A percentile compares a stretch with the other conserved stretches of the same genome.
These are phyloP conservation scores for Phytopythium kandeliae DNA, from an alignment of 352 stramenopile genomes.

Conservation along the genomic window DNA sequence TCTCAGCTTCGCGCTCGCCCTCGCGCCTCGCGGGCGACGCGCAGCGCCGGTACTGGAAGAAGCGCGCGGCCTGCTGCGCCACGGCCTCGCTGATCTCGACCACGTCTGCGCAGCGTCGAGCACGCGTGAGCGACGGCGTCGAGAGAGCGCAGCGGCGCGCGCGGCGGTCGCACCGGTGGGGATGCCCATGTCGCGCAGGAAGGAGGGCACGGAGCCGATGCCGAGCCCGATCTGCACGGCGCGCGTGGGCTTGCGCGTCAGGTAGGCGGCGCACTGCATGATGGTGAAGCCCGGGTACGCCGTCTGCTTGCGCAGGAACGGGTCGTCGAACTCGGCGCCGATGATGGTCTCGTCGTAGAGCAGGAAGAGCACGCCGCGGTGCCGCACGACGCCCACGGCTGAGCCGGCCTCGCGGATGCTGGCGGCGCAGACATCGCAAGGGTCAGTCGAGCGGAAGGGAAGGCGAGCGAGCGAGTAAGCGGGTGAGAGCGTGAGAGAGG, in stretches of 20 bases:
- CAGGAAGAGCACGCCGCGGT: constrained; percentile 44
- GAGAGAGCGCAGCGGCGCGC: not conserved
- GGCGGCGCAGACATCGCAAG: not conserved
- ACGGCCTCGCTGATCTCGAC: constrained; percentile 71
- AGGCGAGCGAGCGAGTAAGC: not conserved
- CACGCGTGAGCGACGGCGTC: not conserved
- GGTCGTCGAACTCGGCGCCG: constrained; percentile 68
- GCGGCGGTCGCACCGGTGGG: constrained; percentile 28
- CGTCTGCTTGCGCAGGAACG: constrained; percentile 46
- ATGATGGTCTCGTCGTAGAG: constrained; percentile 80
- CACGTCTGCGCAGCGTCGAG: constrained; percentile 26
- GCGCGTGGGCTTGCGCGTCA: constrained; percentile 29
- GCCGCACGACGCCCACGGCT: constrained; percentile 51
- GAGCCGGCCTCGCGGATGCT: constrained; percentile 41
- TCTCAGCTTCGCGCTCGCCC: constrained; percentile 11
- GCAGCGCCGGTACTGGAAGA: constrained; percentile 71
- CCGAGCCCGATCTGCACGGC: constrained; percentile 66
- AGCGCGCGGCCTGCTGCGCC: constrained; percentile 50
- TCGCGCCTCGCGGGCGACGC: constrained; percentile 12
- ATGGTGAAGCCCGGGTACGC: constrained; percentile 77
- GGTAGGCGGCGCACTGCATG: constrained; percentile 67
- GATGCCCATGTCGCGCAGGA: constrained; percentile 51
- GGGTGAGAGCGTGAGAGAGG: not conserved
- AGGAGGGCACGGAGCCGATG: constrained; percentile 64
- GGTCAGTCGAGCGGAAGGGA: too few species aligned